phyloP scores from a whole-genome alignment of 192 early-diverging fungal genomes.

The Entomortierella beljakovae region DNA sequence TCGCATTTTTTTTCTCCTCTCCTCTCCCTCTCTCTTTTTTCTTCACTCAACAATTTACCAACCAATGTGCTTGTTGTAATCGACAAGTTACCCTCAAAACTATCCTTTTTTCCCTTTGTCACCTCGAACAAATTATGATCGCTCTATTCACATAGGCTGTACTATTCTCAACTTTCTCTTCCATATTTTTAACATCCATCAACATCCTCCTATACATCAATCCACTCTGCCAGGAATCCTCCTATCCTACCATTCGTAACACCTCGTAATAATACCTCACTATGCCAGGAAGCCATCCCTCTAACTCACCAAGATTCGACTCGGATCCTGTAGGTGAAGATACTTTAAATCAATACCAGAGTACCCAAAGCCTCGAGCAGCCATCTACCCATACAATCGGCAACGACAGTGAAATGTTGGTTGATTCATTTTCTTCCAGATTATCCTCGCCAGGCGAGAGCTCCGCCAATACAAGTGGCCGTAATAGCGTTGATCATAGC shows the following conservation, averaged over 20 bases:
- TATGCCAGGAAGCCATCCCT: slow-evolving; percentile 40
- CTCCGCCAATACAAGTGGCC: slow-evolving; percentile 2
- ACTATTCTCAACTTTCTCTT: no score
- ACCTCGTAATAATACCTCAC: no score
- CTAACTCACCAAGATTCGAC: neutral
- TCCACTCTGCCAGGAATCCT: no score
- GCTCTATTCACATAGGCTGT: no score
- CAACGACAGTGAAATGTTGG: neutral
- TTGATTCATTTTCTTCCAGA: neutral
- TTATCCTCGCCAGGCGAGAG: neutral
- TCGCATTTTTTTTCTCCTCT: neutral
- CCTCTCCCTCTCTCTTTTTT: neutral
- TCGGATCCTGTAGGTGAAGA: neutral
- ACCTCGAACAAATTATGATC: no score
- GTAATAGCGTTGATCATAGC: neutral
- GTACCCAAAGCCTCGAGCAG: neutral
- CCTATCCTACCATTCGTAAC: no score
- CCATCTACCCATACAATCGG: neutral
- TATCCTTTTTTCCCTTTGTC: no score
- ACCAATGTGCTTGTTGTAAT: no score
- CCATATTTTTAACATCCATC: no score
- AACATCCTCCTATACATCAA: no score
- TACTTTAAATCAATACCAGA: neutral
- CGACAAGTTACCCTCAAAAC: no score
- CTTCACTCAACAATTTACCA: neutral